Percentiles rank a stretch among this genome's conserved stretches.
Evolutionary conservation across 2,329 filamentous ascomycete genomes (phyloP).

Genomic region (Botrytis elliptica): DNA sequence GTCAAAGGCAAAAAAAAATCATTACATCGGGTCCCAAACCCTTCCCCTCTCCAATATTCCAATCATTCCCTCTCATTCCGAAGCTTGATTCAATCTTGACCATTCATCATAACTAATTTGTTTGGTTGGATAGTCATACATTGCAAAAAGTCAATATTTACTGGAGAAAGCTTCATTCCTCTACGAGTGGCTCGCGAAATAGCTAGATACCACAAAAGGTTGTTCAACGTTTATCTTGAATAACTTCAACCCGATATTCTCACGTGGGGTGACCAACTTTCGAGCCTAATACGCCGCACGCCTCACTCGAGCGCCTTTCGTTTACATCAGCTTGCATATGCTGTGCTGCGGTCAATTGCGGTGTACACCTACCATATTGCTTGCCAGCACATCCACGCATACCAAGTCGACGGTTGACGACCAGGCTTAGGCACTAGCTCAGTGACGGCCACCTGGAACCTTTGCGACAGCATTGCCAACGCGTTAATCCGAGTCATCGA

Average conservation of each 20-base stretch:
- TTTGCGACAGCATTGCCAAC: constrained; percentile 31
- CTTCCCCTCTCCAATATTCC: constrained; percentile 35
- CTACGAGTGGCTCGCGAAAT: constrained; percentile 32
- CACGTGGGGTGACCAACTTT: constrained; percentile 35
- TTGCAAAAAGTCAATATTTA: constrained; percentile 28
- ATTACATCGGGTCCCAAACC: constrained; percentile 31
- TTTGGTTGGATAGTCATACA: constrained; percentile 37
- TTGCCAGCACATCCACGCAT: constrained; percentile 63
- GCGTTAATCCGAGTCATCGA: constrained; percentile 24
- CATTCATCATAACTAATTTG: constrained; percentile 37
- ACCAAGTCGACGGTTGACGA: constrained; percentile 48
- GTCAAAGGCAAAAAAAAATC: constrained; percentile 35
- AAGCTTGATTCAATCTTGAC: constrained; percentile 29
- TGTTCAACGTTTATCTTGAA: constrained; percentile 31
- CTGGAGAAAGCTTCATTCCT: constrained; percentile 32
- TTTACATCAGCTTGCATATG: constrained; percentile 59
- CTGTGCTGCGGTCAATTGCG: constrained; percentile 54
- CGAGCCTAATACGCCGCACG: constrained; percentile 38
- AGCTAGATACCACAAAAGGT: constrained; percentile 29
- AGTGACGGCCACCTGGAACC: constrained; percentile 30
- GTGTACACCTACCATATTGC: constrained; percentile 48
- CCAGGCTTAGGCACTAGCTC: constrained; percentile 35
- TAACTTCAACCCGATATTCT: constrained; percentile 29
- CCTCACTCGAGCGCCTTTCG: constrained; percentile 42
- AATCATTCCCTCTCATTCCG: constrained; percentile 15